Evolutionary conservation across 345 rosid species (phyloP), one percentile per base, ranked within the genome.

Genomic region (Citrus inodora): DNA sequence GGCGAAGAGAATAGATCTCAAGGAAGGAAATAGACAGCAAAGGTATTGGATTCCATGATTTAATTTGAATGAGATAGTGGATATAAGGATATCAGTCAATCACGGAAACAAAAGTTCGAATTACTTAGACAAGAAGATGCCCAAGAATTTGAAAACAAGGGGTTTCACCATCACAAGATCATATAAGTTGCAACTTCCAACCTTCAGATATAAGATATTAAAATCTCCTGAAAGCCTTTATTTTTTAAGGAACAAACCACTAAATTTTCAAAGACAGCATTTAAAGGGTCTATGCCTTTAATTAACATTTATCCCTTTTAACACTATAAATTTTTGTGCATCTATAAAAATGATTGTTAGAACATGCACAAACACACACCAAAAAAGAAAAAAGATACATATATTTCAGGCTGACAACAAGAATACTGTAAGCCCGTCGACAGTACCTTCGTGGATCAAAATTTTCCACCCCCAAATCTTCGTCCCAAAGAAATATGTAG

Each of bases 401-500:
- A 11, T 46, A 46, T 59, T 28, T 8, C 37, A 28, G 53, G 30
- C 64, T 46, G 33, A 35, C 17, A 81, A 51, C 11, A 53, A 46
- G 56, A 42, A 75, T 27, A 59, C 5, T 5, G 13, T 48, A 64
- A 46, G 64, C 66, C 58, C 48, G 48, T 62, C 80, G 3, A 33
- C 25, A 33, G 72, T 67, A 96, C 99, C 91, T 90, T 84, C 85
- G 53, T 0, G 99, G 98, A 84, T 91, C 76, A 74, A 96, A 96
- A 84, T 91, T 75, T 70, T 90, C 84, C 55, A 92, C 97, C 71
- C 98, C 99, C 74, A 96, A 87, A 88, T 96, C 99, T 89, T 96
- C 98, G 42, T 96, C 99, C 98, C 98, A 94, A 32, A 96, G 95
- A 81, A 96, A 96, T 82, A 96, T 79, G 80, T 94, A 96, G 87